Base-by-base conservation (phyloP, 371 early-diverging fungal species). In the Entomophthora muscae region DNA sequence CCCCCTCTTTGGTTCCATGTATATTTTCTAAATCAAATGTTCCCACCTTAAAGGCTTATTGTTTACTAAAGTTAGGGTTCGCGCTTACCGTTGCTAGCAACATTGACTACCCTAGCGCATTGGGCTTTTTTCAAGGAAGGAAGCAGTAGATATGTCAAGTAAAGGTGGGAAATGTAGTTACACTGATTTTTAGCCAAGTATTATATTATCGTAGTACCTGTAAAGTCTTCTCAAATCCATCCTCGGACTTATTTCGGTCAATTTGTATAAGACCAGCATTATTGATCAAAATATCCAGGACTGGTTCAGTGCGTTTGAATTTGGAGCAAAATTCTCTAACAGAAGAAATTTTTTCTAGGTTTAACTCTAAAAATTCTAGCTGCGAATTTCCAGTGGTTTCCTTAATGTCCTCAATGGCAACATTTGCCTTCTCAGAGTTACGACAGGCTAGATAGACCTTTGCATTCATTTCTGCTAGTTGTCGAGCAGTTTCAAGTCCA, bases 401-500 rank as follows among this genome's bases (percentile, higher is more conserved):
- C 64, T 76, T 73, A 51, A 87, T 72, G 29, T 71, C 70, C 13
- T 75, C 76, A 10, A 81, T 73, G 0, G 78, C 83, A 1, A 66
- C 66, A 30, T 68, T 28, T 1, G 77, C 75, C 17, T 73, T 75
- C 42, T 72, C 68, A 3, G 66, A 56, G 63, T 71, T 75, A 13
- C 88, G 76, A 69, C 82, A 81, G 2, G 81, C 83, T 26, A 88
- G 68, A 32, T 78, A 78, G 69, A 86, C 75, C 23, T 76, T 68
- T 33, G 81, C 76, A 7, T 74, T 73, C 63, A 82, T 80, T 31
- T 71, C 7, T 10, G 84, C 85, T 59, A 86, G 72, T 64, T 78
- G 79, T 12, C 70, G 59, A 1, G 78, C 76, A 30, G 83, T 82
- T 1, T 72, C 73, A 64, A 74, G 74, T 32, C 87, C 89, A 53